Percentiles rank a stretch among this genome's conserved stretches.
phyloP scores from a whole-genome alignment of 1,139 yeast genomes.

The Nakaseomyces kungkrabaensis region DNA sequence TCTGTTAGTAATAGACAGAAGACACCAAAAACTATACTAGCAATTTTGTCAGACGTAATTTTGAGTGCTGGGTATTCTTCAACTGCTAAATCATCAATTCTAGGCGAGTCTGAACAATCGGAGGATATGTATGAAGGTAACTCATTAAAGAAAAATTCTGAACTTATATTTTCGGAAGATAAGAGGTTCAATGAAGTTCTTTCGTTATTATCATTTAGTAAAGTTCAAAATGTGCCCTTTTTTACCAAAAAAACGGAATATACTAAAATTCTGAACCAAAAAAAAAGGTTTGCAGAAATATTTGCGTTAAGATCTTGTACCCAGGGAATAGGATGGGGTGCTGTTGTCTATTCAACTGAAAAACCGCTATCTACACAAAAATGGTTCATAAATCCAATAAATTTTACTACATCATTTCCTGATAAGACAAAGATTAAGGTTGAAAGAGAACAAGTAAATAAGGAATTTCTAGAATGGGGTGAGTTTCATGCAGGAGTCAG shows the following conservation, averaged over 20 bases:
- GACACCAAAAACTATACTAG: constrained; percentile 7
- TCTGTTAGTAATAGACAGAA: neutral
- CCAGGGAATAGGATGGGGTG: constrained; percentile 66
- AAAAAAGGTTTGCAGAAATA: constrained; percentile 53
- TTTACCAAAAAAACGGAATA: constrained; percentile 21
- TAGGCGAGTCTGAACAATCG: constrained; percentile 8
- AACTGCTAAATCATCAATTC: neutral
- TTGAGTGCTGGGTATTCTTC: neutral
- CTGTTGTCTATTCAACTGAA: constrained; percentile 59
- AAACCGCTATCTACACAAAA: constrained; percentile 77
- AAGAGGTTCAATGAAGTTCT: constrained; percentile 73
- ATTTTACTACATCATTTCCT: constrained; percentile 63
- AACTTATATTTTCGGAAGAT: constrained; percentile 65
- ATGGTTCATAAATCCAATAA: constrained; percentile 68
- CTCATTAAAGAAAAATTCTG: constrained; percentile 16
- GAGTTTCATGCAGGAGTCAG: constrained; percentile 89
- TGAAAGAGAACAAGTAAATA: constrained; percentile 45
- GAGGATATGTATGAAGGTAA: constrained; percentile 15
- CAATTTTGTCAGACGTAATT: constrained; percentile 14
- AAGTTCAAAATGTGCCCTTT: constrained; percentile 20
- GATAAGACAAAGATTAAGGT: constrained; percentile 53
- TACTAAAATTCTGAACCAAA: constrained; percentile 29
- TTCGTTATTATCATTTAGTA: constrained; percentile 32
- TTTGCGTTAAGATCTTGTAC: constrained; percentile 68
- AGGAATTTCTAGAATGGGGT: constrained; percentile 64